Base-by-base conservation (phyloP, 1,284 basidiomycete species). In the Ustilago bromivora region DNA sequence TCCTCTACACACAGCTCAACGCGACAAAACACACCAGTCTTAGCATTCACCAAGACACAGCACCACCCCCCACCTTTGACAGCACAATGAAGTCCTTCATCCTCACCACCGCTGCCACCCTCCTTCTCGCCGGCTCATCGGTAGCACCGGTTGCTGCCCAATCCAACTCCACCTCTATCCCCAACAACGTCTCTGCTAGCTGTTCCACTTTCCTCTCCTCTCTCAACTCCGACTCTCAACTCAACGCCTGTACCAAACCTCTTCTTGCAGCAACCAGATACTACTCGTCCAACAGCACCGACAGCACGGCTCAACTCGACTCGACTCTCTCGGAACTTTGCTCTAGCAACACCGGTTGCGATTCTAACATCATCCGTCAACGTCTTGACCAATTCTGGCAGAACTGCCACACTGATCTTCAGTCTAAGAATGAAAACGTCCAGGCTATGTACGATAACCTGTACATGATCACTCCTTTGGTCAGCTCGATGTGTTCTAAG, bases 391-490 rank as follows among this genome's bases (percentile, higher is more conserved):
- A 78, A 53, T 81, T 82, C 64, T 82, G 76, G 73, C 70, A 70
- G 17, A 71, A 57, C 52, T 82, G 81, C 61, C 61, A 52, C 38
- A 65, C 77, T 5, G 81, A 82, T 51, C 62, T 82, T 8, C 71
- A 79, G 74, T 53, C 31, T 28, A 62, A 76, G 19, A 76, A 74
- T 23, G 47, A 66, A 11, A 56, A 38, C 2, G 77, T 83, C 1
- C 65, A 66, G 55, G 62, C 78, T 56, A 67, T 77, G 64, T 83
- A 83, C 64, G 82, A 83, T 58, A 78, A 77, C 59, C 63, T 83
- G 34, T 83, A 83, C 74, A 77, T 83, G 71, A 73, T 83, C 57
- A 82, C 66, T 8, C 82, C 82, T 12, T 72, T 83, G 56, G 68
- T 76, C 61, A 68, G 81, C 62, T 73, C 79, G 13, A 80, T 83